Evolutionary conservation across 2,329 filamentous ascomycete species (phyloP).

Genomic region (Calonectria pseudoturangicola): DNA sequence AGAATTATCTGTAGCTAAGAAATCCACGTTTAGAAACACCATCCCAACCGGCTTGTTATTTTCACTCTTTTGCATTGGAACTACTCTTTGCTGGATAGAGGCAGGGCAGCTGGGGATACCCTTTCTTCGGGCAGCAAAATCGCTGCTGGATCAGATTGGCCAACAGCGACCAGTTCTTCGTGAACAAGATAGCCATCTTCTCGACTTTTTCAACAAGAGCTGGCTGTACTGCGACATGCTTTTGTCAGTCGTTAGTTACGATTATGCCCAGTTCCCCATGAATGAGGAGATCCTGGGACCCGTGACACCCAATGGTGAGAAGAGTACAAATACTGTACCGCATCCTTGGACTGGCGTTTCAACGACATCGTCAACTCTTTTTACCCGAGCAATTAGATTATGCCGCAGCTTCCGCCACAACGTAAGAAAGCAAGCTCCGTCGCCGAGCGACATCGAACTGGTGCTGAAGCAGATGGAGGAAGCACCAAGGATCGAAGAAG

Average conservation of each 20-base stretch:
- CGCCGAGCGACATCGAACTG: conserved; percentile 56
- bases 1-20: conserved; percentile 55
- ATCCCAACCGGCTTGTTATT: conserved; percentile 61
- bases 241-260: conserved; percentile 61
- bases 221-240: conserved; percentile 64
- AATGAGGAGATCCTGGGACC: conserved; percentile 42
- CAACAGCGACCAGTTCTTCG: conserved; percentile 42
- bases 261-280: conserved; percentile 44
- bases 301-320: conserved; percentile 19
- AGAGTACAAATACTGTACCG: conserved; percentile 48
- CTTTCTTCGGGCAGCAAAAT: conserved; percentile 56
- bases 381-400: conserved; percentile 59
- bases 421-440: conserved; percentile 41
- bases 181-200: conserved; percentile 52
- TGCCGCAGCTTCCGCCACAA: conserved; percentile 60
- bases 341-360: conserved; percentile 65
- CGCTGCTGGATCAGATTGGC: conserved; percentile 53
- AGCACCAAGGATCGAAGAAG: conserved; percentile 60
- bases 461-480: conserved; percentile 51
- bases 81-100: conserved; percentile 63
- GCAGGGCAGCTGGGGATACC: conserved; percentile 57
- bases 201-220: conserved; percentile 63
- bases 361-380: conserved; percentile 56
- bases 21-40: conserved; percentile 43
- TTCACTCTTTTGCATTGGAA: conserved; percentile 63